Evolutionary conservation across 2,329 filamentous ascomycete genomes (phyloP).

Genomic region (Venturia nashicola): DNA sequence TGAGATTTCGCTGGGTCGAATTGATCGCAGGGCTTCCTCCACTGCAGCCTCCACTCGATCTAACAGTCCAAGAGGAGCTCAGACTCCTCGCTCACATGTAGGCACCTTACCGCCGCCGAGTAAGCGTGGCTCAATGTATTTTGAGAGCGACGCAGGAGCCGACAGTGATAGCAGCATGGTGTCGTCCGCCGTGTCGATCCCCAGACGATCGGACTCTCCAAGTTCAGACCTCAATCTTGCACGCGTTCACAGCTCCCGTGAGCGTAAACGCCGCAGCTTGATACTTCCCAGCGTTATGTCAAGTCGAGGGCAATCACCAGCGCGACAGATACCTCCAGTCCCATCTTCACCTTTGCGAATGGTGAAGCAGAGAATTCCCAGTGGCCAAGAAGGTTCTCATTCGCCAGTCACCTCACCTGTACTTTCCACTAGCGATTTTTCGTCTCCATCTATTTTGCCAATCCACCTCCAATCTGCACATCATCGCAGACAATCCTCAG

Average conservation of each 20-base stretch:
- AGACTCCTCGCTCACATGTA: constrained; percentile 76
- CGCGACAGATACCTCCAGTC: constrained; percentile 50
- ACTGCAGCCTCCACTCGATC: constrained; percentile 64
- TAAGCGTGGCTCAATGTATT: constrained; percentile 64
- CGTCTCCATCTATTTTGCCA: constrained; percentile 53
- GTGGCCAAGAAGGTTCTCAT: constrained; percentile 50
- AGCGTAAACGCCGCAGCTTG: constrained; percentile 77
- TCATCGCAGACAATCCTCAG: constrained; percentile 83
- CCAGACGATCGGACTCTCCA: constrained; percentile 73
- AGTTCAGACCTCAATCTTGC: constrained; percentile 74
- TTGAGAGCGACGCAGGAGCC: constrained; percentile 73
- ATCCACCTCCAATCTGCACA: constrained; percentile 44
- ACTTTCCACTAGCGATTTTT: constrained; percentile 69
- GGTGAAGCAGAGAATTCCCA: constrained; percentile 61
- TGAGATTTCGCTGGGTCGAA: constrained; percentile 20
- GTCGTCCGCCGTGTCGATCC: constrained; percentile 64
- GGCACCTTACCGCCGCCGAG: constrained; percentile 48
- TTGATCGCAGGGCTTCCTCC: constrained; percentile 44
- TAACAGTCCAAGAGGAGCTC: constrained; percentile 80
- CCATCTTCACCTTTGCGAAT: constrained; percentile 74
- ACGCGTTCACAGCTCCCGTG: constrained; percentile 64
- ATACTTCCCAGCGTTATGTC: constrained; percentile 70
- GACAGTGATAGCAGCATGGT: constrained; percentile 80
- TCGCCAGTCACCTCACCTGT: constrained; percentile 88
- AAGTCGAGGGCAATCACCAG: constrained; percentile 79